Evolutionary conservation across 176 grass and related monocot species (phyloP).

Genomic region (barley (Hordeum vulgare)): MorexV3_pseudomolecules_assembly NC_058521.1:19268560-19269059

Average conservation of each 20-base stretch:
- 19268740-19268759: conserved; percentile 97
- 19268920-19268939: conserved; percentile 94
- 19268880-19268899: conserved; percentile 95
- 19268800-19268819: conserved; percentile 91
- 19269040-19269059: conserved; percentile 9
- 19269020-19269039: not conserved
- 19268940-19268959: conserved; percentile 85
- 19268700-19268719: conserved; percentile 2
- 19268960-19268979: not conserved
- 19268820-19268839: conserved; percentile 69
- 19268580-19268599: not conserved
- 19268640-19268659: not conserved
- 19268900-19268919: conserved; percentile 71
- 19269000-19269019: conserved; percentile 20
- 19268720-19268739: conserved; percentile 1
- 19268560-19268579: not conserved
- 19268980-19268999: conserved; percentile 14
- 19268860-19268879: conserved; percentile 92
- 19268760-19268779: conserved; percentile 66
- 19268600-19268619: not conserved
- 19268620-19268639: not conserved
- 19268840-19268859: conserved; percentile 92
- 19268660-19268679: not conserved
- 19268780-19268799: conserved; percentile 88
- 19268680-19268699: conserved; percentile 18